Evolutionary conservation across 2,329 filamentous ascomycete genomes (phyloP).

Genomic region (Pseudomassariella vexata): DNA sequence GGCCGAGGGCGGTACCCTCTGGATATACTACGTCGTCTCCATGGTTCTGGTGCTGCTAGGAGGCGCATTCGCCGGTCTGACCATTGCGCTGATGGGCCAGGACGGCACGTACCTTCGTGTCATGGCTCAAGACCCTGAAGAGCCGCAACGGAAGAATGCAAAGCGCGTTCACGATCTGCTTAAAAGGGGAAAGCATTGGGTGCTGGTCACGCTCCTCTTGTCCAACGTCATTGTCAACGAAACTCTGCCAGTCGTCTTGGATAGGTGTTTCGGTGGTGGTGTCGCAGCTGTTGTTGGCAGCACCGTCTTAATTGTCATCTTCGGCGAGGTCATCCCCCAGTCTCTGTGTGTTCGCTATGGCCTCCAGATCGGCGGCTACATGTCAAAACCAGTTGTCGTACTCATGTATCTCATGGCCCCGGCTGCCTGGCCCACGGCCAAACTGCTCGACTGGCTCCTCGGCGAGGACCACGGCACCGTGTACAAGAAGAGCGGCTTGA

Average conservation of each 20-base stretch:
- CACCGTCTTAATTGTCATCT: slow-evolving; percentile 94
- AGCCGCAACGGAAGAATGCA: slow-evolving; percentile 81
- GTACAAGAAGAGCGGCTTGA: slow-evolving; percentile 97
- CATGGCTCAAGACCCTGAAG: slow-evolving; percentile 77
- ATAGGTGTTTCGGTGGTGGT: slow-evolving; percentile 87
- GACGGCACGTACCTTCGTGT: slow-evolving; percentile 98
- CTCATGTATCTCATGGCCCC: slow-evolving; percentile 93
- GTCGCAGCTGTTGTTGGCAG: slow-evolving; percentile 91
- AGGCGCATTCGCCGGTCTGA: slow-evolving; percentile 91
- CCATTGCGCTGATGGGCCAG: slow-evolving; percentile 70
- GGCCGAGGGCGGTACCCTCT: slow-evolving; percentile 59
- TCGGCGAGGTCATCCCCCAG: slow-evolving; percentile 93
- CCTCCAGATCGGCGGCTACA: slow-evolving; percentile 88
- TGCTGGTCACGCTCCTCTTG: slow-evolving; percentile 85
- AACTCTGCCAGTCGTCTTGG: slow-evolving; percentile 88
- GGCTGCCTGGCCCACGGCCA: slow-evolving; percentile 89
- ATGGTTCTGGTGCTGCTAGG: slow-evolving; percentile 78
- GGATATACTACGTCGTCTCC: slow-evolving; percentile 76
- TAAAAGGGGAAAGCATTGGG: slow-evolving; percentile 93
- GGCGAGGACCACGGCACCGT: slow-evolving; percentile 93
- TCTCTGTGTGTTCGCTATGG: slow-evolving; percentile 95
- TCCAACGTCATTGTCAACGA: slow-evolving; percentile 99
- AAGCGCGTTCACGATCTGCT: slow-evolving; percentile 73
- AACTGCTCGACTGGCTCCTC: slow-evolving; percentile 87
- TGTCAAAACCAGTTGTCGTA: slow-evolving; percentile 77